Evolutionary conservation across 768 basidiomycete species (phyloP), one percentile per base, ranked within the genome.

Genomic region (Paxillus rubicundulus): DNA sequence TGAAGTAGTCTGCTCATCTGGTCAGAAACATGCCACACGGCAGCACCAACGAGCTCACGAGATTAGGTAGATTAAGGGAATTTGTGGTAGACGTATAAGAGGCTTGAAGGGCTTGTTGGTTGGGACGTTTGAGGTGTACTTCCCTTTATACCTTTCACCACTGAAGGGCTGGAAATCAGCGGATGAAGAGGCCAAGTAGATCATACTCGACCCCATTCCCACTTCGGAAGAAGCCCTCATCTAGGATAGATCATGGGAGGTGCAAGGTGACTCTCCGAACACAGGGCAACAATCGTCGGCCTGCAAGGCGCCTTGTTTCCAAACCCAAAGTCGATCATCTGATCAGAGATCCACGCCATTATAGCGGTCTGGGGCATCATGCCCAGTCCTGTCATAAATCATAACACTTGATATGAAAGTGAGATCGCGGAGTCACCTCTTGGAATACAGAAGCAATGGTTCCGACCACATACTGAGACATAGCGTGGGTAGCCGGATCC

Each of bases 61-160:
- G 54, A 50, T 32, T 57, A 63, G 50, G 51, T 61, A 61, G 61
- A 66, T 61, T 66, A 63, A n/a, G 53, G 51, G 42, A 45, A 39
- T 18, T 45, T 37, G 46, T 28, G 37, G 48, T 56, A 61, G 48
- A 38, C 3, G 52, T 24, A 44, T 28, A 27, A 49, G 28, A 30
- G 42, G 45, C 47, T 32, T 16, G 58, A 45, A 50, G 48, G 48
- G 45, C 32, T 49, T 48, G 48, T 46, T 57, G 21, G 49, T 56
- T 52, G 61, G 52, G 40, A 16, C 17, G 12, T 28, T 18, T 49
- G 32, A 7, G 9, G 14, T 17, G 27, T 32, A n/a, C 34, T 38
- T 20, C 37, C 53, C 55, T 66, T 66, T 65, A 65, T 67, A 65
- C 53, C 45, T 53, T 45, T 51, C 40, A 27, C 36, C 37, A 34